Conservation (phyloP, 805 yeast species). For the Blastobotrys chiropterorum region DNA sequence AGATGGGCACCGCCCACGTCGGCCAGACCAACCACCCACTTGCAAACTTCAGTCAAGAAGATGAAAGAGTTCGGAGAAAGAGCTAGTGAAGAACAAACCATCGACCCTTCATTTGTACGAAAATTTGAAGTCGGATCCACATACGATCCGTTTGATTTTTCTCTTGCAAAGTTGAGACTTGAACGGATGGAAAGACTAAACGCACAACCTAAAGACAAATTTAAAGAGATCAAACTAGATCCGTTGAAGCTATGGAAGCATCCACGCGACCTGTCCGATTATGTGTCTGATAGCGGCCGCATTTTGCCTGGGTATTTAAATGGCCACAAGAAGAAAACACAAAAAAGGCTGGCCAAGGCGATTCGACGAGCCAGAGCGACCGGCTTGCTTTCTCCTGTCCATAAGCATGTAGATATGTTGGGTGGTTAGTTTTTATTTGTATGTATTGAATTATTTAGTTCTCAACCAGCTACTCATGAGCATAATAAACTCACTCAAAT, state of each 20-base stretch:
- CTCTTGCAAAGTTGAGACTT: slow-evolving; percentile 49
- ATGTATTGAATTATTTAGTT: too few relatives aligned
- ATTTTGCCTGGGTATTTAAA: slow-evolving; percentile 68
- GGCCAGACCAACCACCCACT: not conserved
- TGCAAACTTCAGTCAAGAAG: not conserved
- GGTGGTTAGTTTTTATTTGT: not conserved
- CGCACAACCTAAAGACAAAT: slow-evolving; percentile 8
- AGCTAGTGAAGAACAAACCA: slow-evolving; percentile 4
- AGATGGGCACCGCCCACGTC: not conserved
- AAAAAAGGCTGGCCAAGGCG: slow-evolving; percentile 66
- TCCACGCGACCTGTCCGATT: slow-evolving; percentile 63
- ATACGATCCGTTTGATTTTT: slow-evolving; percentile 80
- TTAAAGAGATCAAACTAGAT: slow-evolving; percentile 27
- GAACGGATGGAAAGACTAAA: slow-evolving; percentile 26
- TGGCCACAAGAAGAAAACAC: slow-evolving; percentile 61
- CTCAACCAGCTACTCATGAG: too few relatives aligned
- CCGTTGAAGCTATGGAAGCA: slow-evolving; percentile 32
- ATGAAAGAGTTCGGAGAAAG: not conserved
- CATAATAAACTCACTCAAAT: too few relatives aligned
- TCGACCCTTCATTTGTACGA: slow-evolving; percentile 37
- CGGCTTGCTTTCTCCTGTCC: slow-evolving; percentile 74
- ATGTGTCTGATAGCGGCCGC: slow-evolving; percentile 65
- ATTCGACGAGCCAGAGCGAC: slow-evolving; percentile 73
- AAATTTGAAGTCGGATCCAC: slow-evolving; percentile 46
- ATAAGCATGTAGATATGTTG: slow-evolving; percentile 29